Evolutionary conservation across 1,139 yeast genomes (phyloP).

Genomic region (Zygosaccharomyces pseudobailii): DNA sequence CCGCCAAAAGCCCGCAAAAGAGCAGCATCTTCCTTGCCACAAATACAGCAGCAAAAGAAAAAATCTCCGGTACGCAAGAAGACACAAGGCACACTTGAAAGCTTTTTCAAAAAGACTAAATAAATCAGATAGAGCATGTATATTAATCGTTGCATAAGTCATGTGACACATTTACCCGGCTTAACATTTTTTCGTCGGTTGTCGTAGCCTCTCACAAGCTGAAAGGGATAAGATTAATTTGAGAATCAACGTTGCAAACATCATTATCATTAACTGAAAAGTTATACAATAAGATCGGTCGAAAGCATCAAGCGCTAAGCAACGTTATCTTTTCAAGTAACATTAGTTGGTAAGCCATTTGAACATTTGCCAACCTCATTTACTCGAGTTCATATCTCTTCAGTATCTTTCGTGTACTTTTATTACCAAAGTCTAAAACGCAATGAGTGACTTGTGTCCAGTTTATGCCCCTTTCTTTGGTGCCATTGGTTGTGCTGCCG

Average conservation of each 20-base stretch:
- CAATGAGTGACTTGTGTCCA: conserved; percentile 37
- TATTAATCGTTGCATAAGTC: background rate
- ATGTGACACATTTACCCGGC: conserved; percentile 15
- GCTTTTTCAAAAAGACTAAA: conserved; percentile 26
- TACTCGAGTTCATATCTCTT: background rate
- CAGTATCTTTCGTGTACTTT: background rate
- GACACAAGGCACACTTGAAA: conserved; percentile 30
- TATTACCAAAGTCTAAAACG: background rate
- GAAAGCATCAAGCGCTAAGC: background rate
- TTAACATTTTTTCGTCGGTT: background rate
- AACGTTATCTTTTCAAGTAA: background rate
- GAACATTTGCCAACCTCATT: background rate
- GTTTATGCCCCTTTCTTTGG: conserved; percentile 77
- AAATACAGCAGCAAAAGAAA: conserved; percentile 9
- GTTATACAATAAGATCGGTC: background rate
- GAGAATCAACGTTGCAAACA: conserved; percentile 1
- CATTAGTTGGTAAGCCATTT: background rate
- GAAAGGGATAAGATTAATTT: conserved; percentile 6
- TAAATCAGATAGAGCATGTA: conserved; percentile 1
- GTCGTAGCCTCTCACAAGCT: conserved; percentile 6
- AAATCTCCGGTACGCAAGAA: conserved; percentile 14
- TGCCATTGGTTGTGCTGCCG: conserved; percentile 98
- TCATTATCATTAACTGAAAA: background rate
- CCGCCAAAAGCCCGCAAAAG: conserved; percentile 12
- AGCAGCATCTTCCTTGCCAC: conserved; percentile 9